Percentiles rank a stretch among this genome's conserved stretches.
phyloP scores from a whole-genome alignment of 2,329 filamentous ascomycete species.

The Zalaria sp. region DNA sequence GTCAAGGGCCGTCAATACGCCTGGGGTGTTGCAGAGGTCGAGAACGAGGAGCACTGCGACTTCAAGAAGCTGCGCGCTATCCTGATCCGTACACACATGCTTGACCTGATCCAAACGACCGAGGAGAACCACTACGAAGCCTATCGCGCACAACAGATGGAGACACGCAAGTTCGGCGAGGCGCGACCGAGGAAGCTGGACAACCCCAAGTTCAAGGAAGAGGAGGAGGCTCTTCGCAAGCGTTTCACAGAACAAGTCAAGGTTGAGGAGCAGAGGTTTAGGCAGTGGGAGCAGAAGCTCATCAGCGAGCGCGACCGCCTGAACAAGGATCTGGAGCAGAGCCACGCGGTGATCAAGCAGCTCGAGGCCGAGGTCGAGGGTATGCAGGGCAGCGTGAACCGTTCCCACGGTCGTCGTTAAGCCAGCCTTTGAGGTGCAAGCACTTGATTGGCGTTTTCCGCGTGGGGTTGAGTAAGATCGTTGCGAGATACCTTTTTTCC shows the following conservation, averaged over 20 bases:
- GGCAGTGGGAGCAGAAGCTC: slow-evolving; percentile 99
- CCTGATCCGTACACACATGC: slow-evolving; percentile 94
- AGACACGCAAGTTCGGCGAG: slow-evolving; percentile 98
- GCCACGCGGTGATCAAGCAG: slow-evolving; percentile 80
- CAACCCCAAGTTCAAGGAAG: slow-evolving; percentile 99
- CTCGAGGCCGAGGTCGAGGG: slow-evolving; percentile 84
- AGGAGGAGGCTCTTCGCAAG: slow-evolving; percentile 96
- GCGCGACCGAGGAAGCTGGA: slow-evolving; percentile 93
- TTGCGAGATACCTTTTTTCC: background rate
- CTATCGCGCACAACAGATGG: slow-evolving; percentile 98
- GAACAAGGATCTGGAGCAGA: slow-evolving; percentile 99
- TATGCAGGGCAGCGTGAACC: slow-evolving; percentile 49
- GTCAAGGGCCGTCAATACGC: slow-evolving; percentile 98
- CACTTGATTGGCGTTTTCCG: background rate
- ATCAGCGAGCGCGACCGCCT: slow-evolving; percentile 96
- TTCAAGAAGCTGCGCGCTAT: slow-evolving; percentile 99
- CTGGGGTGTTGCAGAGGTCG: slow-evolving; percentile 98
- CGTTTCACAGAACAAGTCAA: slow-evolving; percentile 99
- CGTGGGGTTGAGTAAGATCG: too few relatives aligned
- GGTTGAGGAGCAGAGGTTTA: slow-evolving; percentile 98
- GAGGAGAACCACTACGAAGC: slow-evolving; percentile 99
- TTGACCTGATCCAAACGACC: slow-evolving; percentile 98
- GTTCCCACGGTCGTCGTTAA: slow-evolving; percentile 10
- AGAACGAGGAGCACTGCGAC: slow-evolving; percentile 99
- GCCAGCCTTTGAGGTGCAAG: background rate